Conservation (phyloP, 1,139 yeast species). For the Yamadazyma sp. region DNA sequence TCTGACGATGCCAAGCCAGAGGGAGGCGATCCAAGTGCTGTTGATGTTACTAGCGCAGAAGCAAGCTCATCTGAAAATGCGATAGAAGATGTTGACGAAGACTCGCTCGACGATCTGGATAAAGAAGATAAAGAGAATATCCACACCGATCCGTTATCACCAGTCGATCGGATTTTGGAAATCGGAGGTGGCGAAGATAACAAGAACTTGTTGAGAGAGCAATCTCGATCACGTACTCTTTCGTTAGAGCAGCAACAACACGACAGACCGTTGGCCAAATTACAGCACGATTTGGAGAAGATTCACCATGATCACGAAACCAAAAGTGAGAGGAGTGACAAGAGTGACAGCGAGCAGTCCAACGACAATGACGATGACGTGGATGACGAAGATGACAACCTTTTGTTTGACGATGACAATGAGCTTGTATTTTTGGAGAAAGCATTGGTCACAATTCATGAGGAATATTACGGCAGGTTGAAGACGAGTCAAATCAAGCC, state of each 20-base stretch:
- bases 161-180: constrained; percentile 51
- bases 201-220: constrained; percentile 45
- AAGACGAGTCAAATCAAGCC: constrained; percentile 39
- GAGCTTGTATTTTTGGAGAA: constrained; percentile 67
- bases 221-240: constrained; percentile 56
- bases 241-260: constrained; percentile 66
- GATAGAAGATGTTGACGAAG: constrained; percentile 7
- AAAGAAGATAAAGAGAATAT: constrained; percentile 12
- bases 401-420: constrained; percentile 76
- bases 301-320: constrained; percentile 37
- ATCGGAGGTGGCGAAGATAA: constrained; percentile 52
- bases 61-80: not conserved
- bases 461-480: constrained; percentile 58
- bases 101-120: constrained; percentile 4
- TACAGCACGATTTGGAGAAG: constrained; percentile 73
- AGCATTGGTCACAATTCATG: constrained; percentile 65
- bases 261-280: constrained; percentile 79
- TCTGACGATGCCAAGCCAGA: constrained; percentile 13
- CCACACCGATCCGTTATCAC: constrained; percentile 27
- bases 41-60: too few relatives aligned
- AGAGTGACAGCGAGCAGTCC: constrained; percentile 15
- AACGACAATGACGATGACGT: constrained; percentile 12
- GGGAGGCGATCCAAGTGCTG: not conserved
- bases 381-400: constrained; percentile 51
- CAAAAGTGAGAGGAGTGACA: constrained; percentile 10